Base-by-base conservation (phyloP, 306 rosid genomes). In the Corylus americana region DNA sequence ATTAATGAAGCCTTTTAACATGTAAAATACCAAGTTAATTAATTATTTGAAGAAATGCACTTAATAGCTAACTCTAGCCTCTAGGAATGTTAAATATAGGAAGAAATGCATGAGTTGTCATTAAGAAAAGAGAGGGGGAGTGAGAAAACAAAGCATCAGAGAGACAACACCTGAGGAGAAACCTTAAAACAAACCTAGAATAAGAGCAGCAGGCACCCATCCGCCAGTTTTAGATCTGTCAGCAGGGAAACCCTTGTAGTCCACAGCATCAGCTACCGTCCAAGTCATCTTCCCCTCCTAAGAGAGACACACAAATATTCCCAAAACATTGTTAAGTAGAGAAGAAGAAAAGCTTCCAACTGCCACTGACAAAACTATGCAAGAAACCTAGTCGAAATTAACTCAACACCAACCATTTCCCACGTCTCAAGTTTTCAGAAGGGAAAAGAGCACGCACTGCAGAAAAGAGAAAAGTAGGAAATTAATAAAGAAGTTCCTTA, bases 201-300 rank as follows among this genome's bases (percentile, higher is more conserved):
- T 86, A 47, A 88, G 92, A 44, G 97, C 88, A 35, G 98, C 98
- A 0, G 95, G 81, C 9, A 83, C 82, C 98, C 98, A 92, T 78
- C 98, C 95, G 1, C 98, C 97, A 6, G 98, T 94, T 91, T 85
- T 88, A 70, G 90, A 86, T 78, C 85, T 88, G 53, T 92, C 92
- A 77, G 95, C 97, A 27, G 97, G 93, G 71, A 82, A 77, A 45
- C 97, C 97, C 81, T 85, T 85, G 83, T 88, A 92, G 85, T 94
- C 91, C 79, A 91, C 89, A 70, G 97, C 94, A 82, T 88, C 97
- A 72, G 92, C 78, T 64, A 79, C 88, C 8, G 88, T 84, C 90
- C 89, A 86, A 83, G 88, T 84, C 90, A 87, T 86, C 80, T 92
- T 94, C 66, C 78, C 86, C 71, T 88, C 97, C 97, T 94, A 87